Conservation (phyloP, 768 basidiomycete species). For the Galerina marginata region DNA sequence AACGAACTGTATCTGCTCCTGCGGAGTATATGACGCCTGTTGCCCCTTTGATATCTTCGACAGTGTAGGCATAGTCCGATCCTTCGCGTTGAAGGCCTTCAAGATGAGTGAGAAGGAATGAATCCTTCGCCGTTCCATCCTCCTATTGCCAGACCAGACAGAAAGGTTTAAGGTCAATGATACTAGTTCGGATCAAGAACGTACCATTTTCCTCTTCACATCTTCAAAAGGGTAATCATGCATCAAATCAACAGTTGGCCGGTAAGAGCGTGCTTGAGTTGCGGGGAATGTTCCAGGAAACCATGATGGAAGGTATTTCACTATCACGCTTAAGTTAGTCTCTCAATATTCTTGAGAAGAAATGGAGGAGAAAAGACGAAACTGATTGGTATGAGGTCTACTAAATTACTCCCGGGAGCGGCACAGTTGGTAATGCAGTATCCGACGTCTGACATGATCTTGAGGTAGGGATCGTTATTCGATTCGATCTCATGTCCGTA, state of each 20-base stretch:
- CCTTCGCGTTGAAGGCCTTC: constrained; percentile 18
- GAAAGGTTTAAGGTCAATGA: neutral
- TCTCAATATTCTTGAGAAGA: neutral
- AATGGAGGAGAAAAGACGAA: constrained; percentile 15
- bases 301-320: constrained; percentile 61
- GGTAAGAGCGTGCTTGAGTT: constrained; percentile 52
- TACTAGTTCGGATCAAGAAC: constrained; percentile 10
- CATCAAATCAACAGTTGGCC: constrained; percentile 51
- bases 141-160: neutral
- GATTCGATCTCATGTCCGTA: constrained; percentile 54
- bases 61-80: constrained; percentile 19
- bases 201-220: constrained; percentile 62
- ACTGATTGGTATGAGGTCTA: constrained; percentile 52
- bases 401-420: constrained; percentile 49
- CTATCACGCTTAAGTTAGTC: constrained; percentile 33
- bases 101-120: neutral
- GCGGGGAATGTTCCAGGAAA: constrained; percentile 64
- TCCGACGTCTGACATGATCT: constrained; percentile 49
- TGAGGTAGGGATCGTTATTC: constrained; percentile 49
- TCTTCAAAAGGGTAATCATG: constrained; percentile 57
- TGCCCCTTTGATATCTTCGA: constrained; percentile 25
- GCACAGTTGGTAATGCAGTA: constrained; percentile 53
- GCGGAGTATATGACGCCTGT: constrained; percentile 40
- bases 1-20: constrained; percentile 40
- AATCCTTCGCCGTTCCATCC: neutral